phyloP scores from a whole-genome alignment of 1,284 basidiomycete genomes.

The Ustilago trichophora region DNA sequence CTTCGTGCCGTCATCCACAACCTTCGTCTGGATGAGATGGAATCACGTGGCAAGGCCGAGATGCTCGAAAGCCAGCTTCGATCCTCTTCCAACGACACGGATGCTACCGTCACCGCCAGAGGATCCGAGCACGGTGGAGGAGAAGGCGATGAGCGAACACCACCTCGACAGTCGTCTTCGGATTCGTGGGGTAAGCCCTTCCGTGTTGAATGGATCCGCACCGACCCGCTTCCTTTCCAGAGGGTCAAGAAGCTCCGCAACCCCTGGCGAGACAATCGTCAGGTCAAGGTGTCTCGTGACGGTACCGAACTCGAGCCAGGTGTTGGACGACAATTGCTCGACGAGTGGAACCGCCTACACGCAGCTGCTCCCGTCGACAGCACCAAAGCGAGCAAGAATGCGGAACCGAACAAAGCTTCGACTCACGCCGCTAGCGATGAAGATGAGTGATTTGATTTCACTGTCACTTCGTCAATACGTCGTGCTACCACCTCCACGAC shows the following conservation, averaged over 20 bases:
- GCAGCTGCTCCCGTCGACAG: slow-evolving; percentile 5
- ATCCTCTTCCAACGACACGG: slow-evolving; percentile 38
- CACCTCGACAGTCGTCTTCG: slow-evolving; percentile 33
- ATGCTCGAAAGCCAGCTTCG: slow-evolving; percentile 49
- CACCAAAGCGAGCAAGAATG: slow-evolving; percentile 11
- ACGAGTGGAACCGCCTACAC: slow-evolving; percentile 74
- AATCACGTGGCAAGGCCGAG: slow-evolving; percentile 47
- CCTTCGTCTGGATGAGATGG: slow-evolving; percentile 55
- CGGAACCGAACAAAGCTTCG: background rate
- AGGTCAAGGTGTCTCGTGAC: slow-evolving; percentile 86
- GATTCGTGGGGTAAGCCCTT: slow-evolving; percentile 71
- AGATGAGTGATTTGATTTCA: slow-evolving; percentile 22
- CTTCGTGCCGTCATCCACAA: slow-evolving; percentile 59
- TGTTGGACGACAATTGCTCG: slow-evolving; percentile 77
- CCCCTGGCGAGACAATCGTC: slow-evolving; percentile 89
- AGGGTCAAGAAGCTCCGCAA: slow-evolving; percentile 83
- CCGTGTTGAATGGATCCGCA: slow-evolving; percentile 83
- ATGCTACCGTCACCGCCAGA: slow-evolving; percentile 15
- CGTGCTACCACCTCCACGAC: no score
- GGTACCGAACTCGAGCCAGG: slow-evolving; percentile 88
- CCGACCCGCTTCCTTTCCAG: slow-evolving; percentile 78
- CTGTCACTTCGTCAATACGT: background rate
- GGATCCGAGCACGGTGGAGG: background rate
- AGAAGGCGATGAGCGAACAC: slow-evolving; percentile 17
- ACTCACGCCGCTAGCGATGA: slow-evolving; percentile 28